These are phyloP conservation scores for Aspergillus felis DNA, from an alignment of 2,329 filamentous ascomycete species.

Conservation along the genomic window DNA sequence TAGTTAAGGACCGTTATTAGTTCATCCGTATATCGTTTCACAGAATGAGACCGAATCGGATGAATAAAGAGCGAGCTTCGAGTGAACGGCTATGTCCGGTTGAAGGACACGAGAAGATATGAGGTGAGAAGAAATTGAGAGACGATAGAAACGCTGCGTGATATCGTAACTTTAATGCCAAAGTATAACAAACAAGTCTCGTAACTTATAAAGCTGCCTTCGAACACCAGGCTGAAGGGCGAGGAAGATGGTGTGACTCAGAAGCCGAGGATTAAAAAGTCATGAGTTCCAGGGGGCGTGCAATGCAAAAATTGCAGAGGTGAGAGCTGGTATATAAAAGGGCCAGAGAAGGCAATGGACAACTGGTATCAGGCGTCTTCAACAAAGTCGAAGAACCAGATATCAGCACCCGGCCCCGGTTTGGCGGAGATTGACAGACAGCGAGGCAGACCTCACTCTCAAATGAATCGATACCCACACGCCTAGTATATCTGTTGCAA, in stretches of 20 bases:
- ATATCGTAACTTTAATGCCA: conserved; percentile 34
- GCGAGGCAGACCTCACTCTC: conserved; percentile 12
- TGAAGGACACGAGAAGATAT: conserved; percentile 11
- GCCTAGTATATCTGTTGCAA: conserved; percentile 13
- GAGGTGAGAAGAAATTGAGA: conserved; percentile 10
- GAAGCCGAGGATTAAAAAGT: conserved; percentile 23
- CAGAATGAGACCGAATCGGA: conserved; percentile 15
- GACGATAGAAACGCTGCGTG: conserved; percentile 35
- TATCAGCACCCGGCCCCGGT: conserved; percentile 22
- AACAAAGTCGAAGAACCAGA: conserved; percentile 18
- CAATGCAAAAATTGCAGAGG: conserved; percentile 2
- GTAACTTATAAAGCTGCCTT: conserved; percentile 25
- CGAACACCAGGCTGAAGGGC: conserved; percentile 36
- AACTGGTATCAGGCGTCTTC: conserved; percentile 22
- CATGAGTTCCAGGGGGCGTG: conserved; percentile 19
- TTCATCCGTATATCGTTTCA: conserved; percentile 38
- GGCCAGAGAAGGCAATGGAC: conserved; percentile 17
- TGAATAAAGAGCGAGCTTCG: conserved; percentile 19
- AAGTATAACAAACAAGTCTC: conserved; percentile 23
- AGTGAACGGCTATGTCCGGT: conserved; percentile 17
- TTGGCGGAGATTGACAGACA: conserved; percentile 11
- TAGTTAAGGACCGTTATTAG: conserved; percentile 38
- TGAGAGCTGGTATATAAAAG: conserved; percentile 14
- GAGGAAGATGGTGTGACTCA: conserved; percentile 29
- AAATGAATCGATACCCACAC: conserved; percentile 9